These are phyloP conservation scores for Epichloe aotearoae DNA, from an alignment of 2,329 filamentous ascomycete genomes.

Conservation along the genomic window DNA sequence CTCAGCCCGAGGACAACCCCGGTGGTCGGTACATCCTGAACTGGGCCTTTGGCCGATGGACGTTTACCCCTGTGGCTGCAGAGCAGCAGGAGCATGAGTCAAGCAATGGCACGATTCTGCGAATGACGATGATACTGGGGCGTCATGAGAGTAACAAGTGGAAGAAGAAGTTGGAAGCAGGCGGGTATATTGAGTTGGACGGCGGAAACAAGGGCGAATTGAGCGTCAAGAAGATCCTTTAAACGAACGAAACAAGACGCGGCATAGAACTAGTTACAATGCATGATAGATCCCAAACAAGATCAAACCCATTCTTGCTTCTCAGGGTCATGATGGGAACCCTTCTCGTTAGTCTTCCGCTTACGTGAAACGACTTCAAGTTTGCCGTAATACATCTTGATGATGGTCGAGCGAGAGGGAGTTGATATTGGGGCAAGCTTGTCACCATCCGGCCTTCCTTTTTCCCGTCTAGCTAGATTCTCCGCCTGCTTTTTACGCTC, in stretches of 20 bases:
- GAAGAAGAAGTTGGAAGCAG: slow-evolving; percentile 57
- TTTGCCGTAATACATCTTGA: too few species aligned
- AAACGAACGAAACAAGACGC: slow-evolving; percentile 3
- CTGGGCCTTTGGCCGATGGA: slow-evolving; percentile 97
- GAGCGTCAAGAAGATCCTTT: slow-evolving; percentile 37
- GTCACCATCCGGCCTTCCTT: too few species aligned
- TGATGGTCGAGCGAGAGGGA: too few species aligned
- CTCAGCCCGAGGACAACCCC: slow-evolving; percentile 19
- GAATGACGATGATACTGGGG: slow-evolving; percentile 66
- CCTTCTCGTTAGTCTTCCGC: too few species aligned
- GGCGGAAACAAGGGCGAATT: slow-evolving; percentile 33
- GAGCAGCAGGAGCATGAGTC: slow-evolving; percentile 37
- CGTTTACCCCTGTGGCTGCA: slow-evolving; percentile 50
- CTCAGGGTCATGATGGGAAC: too few species aligned
- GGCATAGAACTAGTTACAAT: neutral
- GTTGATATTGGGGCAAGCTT: too few species aligned
- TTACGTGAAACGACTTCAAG: too few species aligned
- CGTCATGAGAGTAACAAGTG: slow-evolving; percentile 63
- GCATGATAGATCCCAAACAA: too few species aligned
- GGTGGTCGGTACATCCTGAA: slow-evolving; percentile 70
- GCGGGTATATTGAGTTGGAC: slow-evolving; percentile 38
- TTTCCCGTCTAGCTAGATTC: too few species aligned
- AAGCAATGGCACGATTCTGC: slow-evolving; percentile 40
- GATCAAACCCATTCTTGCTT: too few species aligned
- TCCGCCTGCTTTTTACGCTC: too few species aligned